Percentiles rank a stretch among this genome's conserved stretches.
Evolutionary conservation across 176 grass and related monocot genomes (phyloP).

Genomic region (Ampelocalamus luodianensis): DNA sequence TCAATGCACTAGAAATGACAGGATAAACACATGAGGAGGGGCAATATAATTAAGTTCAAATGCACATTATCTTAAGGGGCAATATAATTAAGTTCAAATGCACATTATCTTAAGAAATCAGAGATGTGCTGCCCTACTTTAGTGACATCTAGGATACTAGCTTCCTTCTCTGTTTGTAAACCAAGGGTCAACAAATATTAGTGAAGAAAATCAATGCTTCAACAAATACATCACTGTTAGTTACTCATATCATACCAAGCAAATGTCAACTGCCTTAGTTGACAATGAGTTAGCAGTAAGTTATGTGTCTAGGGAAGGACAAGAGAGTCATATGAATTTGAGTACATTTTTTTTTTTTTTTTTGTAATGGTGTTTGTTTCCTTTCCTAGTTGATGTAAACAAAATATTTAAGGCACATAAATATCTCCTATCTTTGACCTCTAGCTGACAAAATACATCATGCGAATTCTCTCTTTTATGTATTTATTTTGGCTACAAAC

Average conservation of each 20-base stretch:
- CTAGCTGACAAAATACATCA: constrained; percentile 43
- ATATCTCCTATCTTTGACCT: constrained; percentile 21
- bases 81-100: constrained; percentile 21
- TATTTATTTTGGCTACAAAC: constrained; percentile 26
- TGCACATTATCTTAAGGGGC: constrained; percentile 6
- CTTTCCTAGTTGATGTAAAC: constrained; percentile 25
- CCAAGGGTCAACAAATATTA: constrained; percentile 36
- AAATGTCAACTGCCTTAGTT: constrained; percentile 56
- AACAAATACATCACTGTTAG: not conserved
- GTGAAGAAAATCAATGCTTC: constrained; percentile 16
- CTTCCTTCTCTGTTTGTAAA: constrained; percentile 37
- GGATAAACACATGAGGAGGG: constrained; percentile 39
- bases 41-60: constrained; percentile 8
- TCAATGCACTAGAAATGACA: constrained; percentile 45
- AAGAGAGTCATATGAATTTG: not conserved
- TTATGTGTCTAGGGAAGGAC: constrained; percentile 39
- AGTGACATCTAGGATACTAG: constrained; percentile 25
- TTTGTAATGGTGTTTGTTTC: not conserved
- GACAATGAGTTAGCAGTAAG: constrained; percentile 39
- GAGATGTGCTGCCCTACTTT: not conserved
- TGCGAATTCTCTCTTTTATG: not conserved
- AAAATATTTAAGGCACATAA: constrained; percentile 4
- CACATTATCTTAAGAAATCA: constrained; percentile 31
- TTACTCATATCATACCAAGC: constrained; percentile 21
- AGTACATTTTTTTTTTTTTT: not conserved